These are phyloP conservation scores for Xylaria scruposa DNA, from an alignment of 495 filamentous ascomycete species.

Conservation along the genomic window DNA sequence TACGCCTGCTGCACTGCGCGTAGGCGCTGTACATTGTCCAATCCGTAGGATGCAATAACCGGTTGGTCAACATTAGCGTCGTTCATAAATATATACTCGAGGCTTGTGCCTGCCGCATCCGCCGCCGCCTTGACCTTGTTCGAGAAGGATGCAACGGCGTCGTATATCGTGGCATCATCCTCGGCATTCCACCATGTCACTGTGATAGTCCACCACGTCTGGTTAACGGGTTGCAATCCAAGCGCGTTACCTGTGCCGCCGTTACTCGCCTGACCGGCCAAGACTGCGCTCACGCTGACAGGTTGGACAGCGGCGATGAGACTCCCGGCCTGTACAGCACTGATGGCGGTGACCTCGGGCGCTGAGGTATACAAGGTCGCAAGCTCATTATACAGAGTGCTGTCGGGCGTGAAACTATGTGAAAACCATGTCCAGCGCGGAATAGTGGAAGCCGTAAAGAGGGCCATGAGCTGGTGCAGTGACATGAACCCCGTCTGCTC, in stretches of 20 bases:
- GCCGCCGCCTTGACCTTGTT: slow-evolving; percentile 4
- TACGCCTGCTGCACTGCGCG: slow-evolving; percentile 38
- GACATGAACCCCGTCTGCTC: not conserved
- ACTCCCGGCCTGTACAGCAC: slow-evolving; percentile 3
- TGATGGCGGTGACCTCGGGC: too few species aligned
- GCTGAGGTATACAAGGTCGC: too few species aligned
- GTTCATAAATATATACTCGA: slow-evolving; percentile 34
- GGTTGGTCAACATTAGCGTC: slow-evolving; percentile 38
- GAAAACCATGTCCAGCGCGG: too few species aligned
- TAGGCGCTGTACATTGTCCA: slow-evolving; percentile 38
- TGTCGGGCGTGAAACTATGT: too few species aligned
- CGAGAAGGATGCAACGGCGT: not conserved
- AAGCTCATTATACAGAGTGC: too few species aligned
- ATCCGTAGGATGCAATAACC: slow-evolving; percentile 46
- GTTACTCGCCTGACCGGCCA: slow-evolving; percentile 25
- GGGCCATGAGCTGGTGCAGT: too few species aligned
- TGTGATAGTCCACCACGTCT: slow-evolving; percentile 24
- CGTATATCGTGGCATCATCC: slow-evolving; percentile 22
- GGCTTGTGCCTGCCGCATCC: not conserved
- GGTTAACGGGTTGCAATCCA: slow-evolving; percentile 26
- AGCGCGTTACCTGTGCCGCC: slow-evolving; percentile 35
- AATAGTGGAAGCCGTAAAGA: too few species aligned
- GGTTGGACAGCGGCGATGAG: slow-evolving; percentile 2
- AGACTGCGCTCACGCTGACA: slow-evolving; percentile 9
- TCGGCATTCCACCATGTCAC: slow-evolving; percentile 22